A percentile compares a stretch with the other conserved stretches of the same genome.
Evolutionary conservation across 805 yeast species (phyloP).

Genomic region (Kodamaea hsintzibuensis): DNA sequence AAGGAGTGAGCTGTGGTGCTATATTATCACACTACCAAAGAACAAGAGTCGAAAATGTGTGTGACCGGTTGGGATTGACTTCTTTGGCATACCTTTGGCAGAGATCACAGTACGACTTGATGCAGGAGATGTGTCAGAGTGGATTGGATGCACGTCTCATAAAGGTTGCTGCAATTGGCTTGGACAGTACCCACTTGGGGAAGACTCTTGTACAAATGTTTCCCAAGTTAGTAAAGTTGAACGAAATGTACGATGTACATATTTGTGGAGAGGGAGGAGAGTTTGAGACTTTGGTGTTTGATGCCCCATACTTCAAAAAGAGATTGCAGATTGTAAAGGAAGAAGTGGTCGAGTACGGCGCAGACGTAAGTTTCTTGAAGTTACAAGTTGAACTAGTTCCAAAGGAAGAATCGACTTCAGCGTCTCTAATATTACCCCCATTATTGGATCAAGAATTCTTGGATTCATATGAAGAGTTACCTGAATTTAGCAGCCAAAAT

Average conservation of each 20-base stretch:
- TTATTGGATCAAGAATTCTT: slow-evolving; percentile 43
- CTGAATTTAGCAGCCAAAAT: slow-evolving; percentile 1
- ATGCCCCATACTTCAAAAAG: slow-evolving; percentile 79
- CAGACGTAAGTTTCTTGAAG: slow-evolving; percentile 70
- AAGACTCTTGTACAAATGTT: slow-evolving; percentile 60
- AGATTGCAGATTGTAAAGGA: slow-evolving; percentile 43
- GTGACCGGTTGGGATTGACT: slow-evolving; percentile 67
- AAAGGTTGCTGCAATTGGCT: slow-evolving; percentile 92
- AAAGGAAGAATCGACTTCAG: slow-evolving; percentile 25
- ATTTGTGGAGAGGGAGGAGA: slow-evolving; percentile 99
- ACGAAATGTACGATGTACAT: slow-evolving; percentile 74
- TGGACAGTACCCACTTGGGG: slow-evolving; percentile 67
- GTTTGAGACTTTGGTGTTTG: slow-evolving; percentile 89
- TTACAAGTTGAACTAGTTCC: slow-evolving; percentile 50
- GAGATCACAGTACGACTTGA: slow-evolving; percentile 72
- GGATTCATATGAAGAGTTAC: neutral
- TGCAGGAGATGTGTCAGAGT: slow-evolving; percentile 77
- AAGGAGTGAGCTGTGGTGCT: slow-evolving; percentile 95
- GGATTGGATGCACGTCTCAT: slow-evolving; percentile 77
- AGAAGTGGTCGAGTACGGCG: slow-evolving; percentile 48
- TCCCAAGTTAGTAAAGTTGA: slow-evolving; percentile 58
- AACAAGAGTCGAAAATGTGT: slow-evolving; percentile 89
- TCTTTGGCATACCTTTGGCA: slow-evolving; percentile 88
- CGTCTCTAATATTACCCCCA: slow-evolving; percentile 14
- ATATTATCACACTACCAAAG: slow-evolving; percentile 94